Conservation (phyloP, 2,329 filamentous ascomycete genomes). For the Colletotrichum spaethianum region DNA sequence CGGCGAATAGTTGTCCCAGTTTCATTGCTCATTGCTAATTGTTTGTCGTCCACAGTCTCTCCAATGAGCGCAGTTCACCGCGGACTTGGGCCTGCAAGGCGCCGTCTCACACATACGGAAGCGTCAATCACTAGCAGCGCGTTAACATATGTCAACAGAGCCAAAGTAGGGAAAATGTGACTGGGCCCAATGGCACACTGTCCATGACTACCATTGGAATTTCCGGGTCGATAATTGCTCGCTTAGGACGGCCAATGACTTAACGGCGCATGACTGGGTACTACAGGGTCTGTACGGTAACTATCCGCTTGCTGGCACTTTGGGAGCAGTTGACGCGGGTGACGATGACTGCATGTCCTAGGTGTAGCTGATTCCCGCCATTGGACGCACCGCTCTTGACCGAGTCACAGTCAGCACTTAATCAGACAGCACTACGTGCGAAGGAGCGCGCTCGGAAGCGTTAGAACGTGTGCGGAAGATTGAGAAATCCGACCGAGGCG, state of each 20-base stretch:
- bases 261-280: neutral
- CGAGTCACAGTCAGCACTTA: slow-evolving; percentile 15
- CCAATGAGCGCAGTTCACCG: neutral
- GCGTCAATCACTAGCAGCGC: neutral
- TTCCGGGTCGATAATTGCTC: neutral
- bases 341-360: neutral
- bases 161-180: neutral
- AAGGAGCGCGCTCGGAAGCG: neutral
- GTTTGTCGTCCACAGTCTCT: neutral
- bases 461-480: neutral
- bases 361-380: neutral
- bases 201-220: neutral
- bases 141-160: neutral
- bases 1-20: neutral
- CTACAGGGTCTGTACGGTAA: slow-evolving; percentile 1
- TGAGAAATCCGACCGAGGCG: slow-evolving; percentile 6
- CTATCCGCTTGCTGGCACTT: neutral
- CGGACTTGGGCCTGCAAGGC: neutral
- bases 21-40: neutral
- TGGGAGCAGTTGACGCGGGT: neutral
- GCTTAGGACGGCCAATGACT: neutral
- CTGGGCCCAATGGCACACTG: neutral
- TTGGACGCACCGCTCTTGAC: neutral
- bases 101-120: neutral
- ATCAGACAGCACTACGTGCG: slow-evolving; percentile 2